Base-by-base conservation (phyloP, 2,329 filamentous ascomycete genomes). In the Colletotrichum endophyticum region DNA sequence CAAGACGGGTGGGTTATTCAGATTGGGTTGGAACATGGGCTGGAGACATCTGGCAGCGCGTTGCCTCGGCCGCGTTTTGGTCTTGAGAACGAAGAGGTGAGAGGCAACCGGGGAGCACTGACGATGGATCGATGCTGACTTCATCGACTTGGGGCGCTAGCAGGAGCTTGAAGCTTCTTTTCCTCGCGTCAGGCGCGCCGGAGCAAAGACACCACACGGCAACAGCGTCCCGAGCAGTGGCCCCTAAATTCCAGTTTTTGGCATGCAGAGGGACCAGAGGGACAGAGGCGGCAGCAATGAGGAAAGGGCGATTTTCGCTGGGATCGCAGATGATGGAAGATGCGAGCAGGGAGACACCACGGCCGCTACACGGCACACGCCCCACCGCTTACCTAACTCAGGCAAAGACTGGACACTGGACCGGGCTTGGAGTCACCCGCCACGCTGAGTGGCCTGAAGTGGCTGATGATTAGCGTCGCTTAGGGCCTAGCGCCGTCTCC, bases 391-490 rank as follows among this genome's bases (percentile, higher is more conserved):
- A 70, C 66, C 72, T 66, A 59, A 59, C 39, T 53, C 5, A 16
- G 49, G 61, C 27, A 30, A 28, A 15, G 19, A 34, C n/a, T 22
- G 44, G 44, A 22, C 44, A 49, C n/a, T 22, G 44, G 69, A 30
- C 9, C 28, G 32, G 15, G 34, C 22, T 36, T 6, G n/a, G 64
- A 34, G 74, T 76, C 74, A 76, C 61, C 36, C 70, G 70, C 70
- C 70, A 64, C 70, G 66, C 39, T 56, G 56, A 25, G 22, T 25
- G 39, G 64, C 57, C 63, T 61, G 70, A 22, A 64, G 73, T 76
- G 73, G 70, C 73, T 76, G 64, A 72, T 22, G 64, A 67, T 53
- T 66, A 32, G 71, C 64, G 64, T 39, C 57, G 25, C 15, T 19
- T 53, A 3, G 8, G 11, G 11, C 8, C 25, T 66, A 70, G 74